Conservation (phyloP, 768 basidiomycete genomes). For the Serendipita sp. region DNA sequence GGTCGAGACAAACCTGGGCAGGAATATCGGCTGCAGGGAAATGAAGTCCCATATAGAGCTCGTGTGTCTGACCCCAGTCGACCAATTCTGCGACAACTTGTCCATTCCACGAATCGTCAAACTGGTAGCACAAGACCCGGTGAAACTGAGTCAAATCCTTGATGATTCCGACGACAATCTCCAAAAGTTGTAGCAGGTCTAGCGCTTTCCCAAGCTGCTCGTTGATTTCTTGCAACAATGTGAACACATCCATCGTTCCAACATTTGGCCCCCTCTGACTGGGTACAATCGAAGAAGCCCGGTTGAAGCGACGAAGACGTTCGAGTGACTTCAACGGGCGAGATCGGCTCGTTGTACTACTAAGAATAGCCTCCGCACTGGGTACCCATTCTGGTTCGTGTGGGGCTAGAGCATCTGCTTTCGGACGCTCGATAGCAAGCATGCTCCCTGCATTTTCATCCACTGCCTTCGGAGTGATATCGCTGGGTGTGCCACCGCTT, state of each 20-base stretch:
- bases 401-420: not conserved
- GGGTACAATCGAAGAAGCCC: conserved; percentile 14
- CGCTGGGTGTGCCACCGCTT: conserved; percentile 12
- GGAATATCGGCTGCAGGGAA: conserved; percentile 60
- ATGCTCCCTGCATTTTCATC: not conserved
- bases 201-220: conserved; percentile 56
- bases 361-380: conserved; percentile 43
- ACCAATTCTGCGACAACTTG: conserved; percentile 65
- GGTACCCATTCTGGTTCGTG: conserved; percentile 28
- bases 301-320: conserved; percentile 38
- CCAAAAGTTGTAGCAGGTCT: conserved; percentile 52
- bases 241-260: conserved; percentile 65
- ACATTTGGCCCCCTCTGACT: conserved; percentile 10
- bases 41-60: conserved; percentile 56
- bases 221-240: conserved; percentile 63
- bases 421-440: conserved; percentile 4
- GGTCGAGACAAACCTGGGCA: conserved; percentile 33
- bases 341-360: conserved; percentile 51
- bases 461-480: conserved; percentile 7
- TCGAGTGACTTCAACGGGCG: conserved; percentile 58
- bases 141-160: conserved; percentile 74
- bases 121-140: conserved; percentile 67
- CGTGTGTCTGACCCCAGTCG: conserved; percentile 59
- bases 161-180: conserved; percentile 55
- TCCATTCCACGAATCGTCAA: conserved; percentile 67